These are phyloP conservation scores for Spergularia marina DNA, from an alignment of 148 eudicot species.

Conservation along the genomic window DNA sequence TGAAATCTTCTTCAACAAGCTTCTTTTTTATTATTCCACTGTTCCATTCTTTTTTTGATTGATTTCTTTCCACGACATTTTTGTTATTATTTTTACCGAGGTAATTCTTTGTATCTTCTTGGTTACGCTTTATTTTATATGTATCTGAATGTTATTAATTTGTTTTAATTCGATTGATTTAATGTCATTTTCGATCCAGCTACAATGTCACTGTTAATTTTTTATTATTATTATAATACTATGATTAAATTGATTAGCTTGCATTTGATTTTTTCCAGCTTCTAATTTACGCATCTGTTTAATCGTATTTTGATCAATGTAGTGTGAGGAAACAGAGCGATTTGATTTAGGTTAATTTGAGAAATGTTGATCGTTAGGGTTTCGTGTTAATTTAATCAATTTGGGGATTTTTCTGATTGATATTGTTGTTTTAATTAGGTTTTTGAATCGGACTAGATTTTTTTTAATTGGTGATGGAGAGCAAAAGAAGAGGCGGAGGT, in stretches of 20 bases:
- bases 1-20: constrained; percentile 12
- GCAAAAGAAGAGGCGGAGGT: constrained; percentile 42
- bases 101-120: not conserved
- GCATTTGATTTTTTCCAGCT: constrained; percentile 11
- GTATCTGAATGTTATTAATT: not conserved
- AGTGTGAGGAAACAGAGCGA: not conserved
- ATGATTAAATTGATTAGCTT: constrained; percentile 3
- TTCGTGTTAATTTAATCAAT: not conserved
- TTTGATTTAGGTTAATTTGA: not conserved
- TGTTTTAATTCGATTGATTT: constrained; percentile 10
- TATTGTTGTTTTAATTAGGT: not conserved
- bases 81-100: not conserved
- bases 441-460: not conserved
- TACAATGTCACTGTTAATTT: constrained; percentile 31
- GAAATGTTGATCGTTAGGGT: constrained; percentile 27
- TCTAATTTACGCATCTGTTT: not conserved
- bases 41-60: not conserved
- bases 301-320: constrained; percentile 7
- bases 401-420: constrained; percentile 1
- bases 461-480: constrained; percentile 61
- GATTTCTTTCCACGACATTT: constrained; percentile 1
- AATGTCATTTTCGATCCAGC: constrained; percentile 37
- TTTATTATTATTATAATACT: not conserved
- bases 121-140: not conserved
- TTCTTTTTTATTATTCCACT: not conserved